These are phyloP conservation scores for Caryocar brasiliense DNA, from an alignment of 441 rosid genomes.

Conservation along the genomic window DNA sequence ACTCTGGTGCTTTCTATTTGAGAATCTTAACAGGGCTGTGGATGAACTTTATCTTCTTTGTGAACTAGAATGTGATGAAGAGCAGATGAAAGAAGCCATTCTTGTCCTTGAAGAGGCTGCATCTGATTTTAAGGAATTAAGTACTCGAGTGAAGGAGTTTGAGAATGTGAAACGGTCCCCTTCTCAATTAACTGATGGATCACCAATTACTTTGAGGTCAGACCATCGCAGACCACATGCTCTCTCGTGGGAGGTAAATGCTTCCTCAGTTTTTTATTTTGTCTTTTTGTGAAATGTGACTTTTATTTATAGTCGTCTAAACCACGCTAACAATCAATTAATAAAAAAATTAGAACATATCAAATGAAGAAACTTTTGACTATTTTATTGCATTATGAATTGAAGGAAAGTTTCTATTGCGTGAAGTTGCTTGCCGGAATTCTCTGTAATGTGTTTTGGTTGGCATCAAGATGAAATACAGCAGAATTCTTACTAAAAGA, in stretches of 20 bases:
- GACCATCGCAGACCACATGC: constrained; percentile 82
- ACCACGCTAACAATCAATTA: too few relatives aligned
- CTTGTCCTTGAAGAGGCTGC: constrained; percentile 78
- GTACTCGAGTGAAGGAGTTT: constrained; percentile 53
- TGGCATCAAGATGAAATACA: too few relatives aligned
- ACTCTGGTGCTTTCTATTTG: constrained; percentile 78
- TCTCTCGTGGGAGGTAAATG: constrained; percentile 75
- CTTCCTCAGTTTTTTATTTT: too few relatives aligned
- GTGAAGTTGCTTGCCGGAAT: too few relatives aligned
- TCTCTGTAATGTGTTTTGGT: too few relatives aligned
- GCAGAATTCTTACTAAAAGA: too few relatives aligned
- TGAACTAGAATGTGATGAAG: constrained; percentile 64
- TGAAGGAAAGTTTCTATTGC: too few relatives aligned
- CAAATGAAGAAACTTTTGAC: too few relatives aligned
- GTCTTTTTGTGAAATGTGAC: too few relatives aligned
- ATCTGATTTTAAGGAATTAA: constrained; percentile 59
- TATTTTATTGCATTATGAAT: too few relatives aligned
- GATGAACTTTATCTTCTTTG: constrained; percentile 82
- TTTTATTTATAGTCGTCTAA: too few relatives aligned
- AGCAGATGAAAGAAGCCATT: constrained; percentile 75
- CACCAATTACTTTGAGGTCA: constrained; percentile 37
- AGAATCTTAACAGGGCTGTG: constrained; percentile 74
- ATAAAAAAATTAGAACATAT: too few relatives aligned
- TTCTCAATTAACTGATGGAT: constrained; percentile 36
- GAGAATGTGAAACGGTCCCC: constrained; percentile 45